Percentiles rank a stretch among this genome's conserved stretches.
These are phyloP conservation scores for Rhizopus delemar DNA, from an alignment of 371 early-diverging fungal species.

Conservation along the genomic window DNA sequence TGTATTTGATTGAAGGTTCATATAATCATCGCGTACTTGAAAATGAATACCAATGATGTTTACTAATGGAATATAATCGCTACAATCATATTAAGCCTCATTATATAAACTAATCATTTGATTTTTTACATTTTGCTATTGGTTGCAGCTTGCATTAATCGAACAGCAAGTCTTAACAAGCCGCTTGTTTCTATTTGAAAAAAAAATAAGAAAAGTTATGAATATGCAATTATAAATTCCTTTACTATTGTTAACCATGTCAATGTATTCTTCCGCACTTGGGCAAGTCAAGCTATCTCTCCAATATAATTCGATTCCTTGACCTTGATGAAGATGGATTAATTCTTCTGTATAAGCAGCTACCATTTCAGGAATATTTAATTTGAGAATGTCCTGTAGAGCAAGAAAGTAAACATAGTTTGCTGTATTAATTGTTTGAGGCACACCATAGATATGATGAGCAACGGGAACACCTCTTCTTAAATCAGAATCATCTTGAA, in stretches of 20 bases:
- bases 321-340: conserved; percentile 88
- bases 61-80: conserved; percentile 80
- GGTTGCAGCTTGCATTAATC: conserved; percentile 81
- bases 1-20: conserved; percentile 83
- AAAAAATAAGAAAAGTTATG: not conserved
- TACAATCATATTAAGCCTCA: conserved; percentile 4
- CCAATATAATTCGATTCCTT: conserved; percentile 85
- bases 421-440: conserved; percentile 92
- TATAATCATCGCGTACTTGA: conserved; percentile 95
- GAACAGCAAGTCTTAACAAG: conserved; percentile 86
- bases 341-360: conserved; percentile 88
- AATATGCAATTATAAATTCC: conserved; percentile 1
- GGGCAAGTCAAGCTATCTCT: conserved; percentile 78
- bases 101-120: too few relatives aligned
- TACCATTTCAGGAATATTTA: conserved; percentile 71
- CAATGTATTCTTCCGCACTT: conserved; percentile 80
- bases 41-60: conserved; percentile 89
- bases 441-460: conserved; percentile 91
- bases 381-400: conserved; percentile 69
- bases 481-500: conserved; percentile 91
- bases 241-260: conserved; percentile 91
- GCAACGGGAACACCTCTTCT: conserved; percentile 94
- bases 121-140: conserved; percentile 45
- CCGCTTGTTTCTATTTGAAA: conserved; percentile 84
- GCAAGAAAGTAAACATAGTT: conserved; percentile 95